Percentiles rank a stretch among this genome's conserved stretches.
Conservation (phyloP, 805 yeast genomes). For the Kregervanrija delftensis region DNA sequence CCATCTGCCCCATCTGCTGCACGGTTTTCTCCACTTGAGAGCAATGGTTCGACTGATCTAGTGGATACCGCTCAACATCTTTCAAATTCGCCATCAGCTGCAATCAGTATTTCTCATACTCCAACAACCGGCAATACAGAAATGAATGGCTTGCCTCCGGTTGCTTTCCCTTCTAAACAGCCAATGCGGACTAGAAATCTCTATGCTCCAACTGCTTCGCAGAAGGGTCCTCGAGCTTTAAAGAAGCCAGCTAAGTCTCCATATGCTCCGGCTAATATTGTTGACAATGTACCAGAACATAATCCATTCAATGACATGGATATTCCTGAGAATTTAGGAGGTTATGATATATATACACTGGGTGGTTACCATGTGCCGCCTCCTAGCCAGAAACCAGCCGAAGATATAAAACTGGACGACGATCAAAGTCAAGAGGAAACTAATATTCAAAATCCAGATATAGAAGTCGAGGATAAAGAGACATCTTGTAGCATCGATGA, state of each 20-base stretch:
- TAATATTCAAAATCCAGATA: no score
- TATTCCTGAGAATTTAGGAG: conserved; percentile 10
- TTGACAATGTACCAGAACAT: not conserved
- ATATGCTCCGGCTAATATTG: conserved; percentile 2
- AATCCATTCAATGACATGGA: conserved; percentile 6
- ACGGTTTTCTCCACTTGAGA: no score
- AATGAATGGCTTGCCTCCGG: not conserved
- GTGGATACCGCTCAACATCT: no score
- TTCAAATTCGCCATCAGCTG: no score
- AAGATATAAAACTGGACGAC: not conserved
- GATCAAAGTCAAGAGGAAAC: no score
- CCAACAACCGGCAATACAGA: no score
- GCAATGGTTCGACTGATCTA: no score
- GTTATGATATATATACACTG: conserved; percentile 24
- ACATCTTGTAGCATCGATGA: no score
- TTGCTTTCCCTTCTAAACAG: not conserved
- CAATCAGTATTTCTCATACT: no score
- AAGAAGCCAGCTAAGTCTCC: not conserved
- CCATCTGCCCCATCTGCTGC: not conserved
- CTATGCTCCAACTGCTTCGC: conserved; percentile 5
- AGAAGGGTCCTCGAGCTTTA: not conserved
- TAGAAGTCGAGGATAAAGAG: not conserved
- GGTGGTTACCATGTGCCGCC: conserved; percentile 27
- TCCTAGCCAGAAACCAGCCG: not conserved
- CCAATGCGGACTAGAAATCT: not conserved